Base-by-base conservation (phyloP, 192 early-diverging fungal species). In the Coemansia sp. region DNA sequence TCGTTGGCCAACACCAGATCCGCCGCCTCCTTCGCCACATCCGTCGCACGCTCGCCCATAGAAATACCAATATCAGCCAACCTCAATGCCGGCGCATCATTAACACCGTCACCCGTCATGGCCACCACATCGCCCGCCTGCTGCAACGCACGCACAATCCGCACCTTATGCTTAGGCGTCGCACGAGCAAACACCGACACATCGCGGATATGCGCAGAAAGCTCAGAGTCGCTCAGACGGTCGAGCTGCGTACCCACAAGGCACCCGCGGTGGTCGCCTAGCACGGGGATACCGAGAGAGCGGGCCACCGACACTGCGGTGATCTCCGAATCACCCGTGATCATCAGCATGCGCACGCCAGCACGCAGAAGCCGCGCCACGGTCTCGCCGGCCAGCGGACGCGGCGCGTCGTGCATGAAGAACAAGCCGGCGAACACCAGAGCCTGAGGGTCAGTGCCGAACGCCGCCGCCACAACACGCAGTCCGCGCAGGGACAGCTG, bases 1-100 rank as follows among this genome's bases (percentile, higher is more conserved):
- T 98, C 96, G 73, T 98, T 91, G 44, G 95, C 93, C 61, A 98
- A 73, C 59, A 98, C 95, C 81, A 98, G 92, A 62, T 98, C 94
- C 0, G 96, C 91, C 0, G 94, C 96, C 71, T 98, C 96, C 76
- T 94, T 93, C 33, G 93, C 81, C 13, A 98, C 94, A 71, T 96
- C 96, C 1, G 96, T 96, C 3, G 93, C 96, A 55, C 86, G 84
- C 66, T 91, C 87, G 17, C 96, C 96, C 93, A 98, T 96, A 0
- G 94, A 93, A 17, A 98, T 90, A 51, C 96, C 96, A 76, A 98
- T 95, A 65, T 96, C 93, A 0, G 96, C 91, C 57, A 95, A 81
- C 57, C 87, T 83, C 57, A 98, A 64, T 9, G 96, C 96, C 40
- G 93, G 94, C 6, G 93, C 94, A 80, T 98, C 96, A 66, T 96